These are phyloP conservation scores for Puccinia coronata DNA, from an alignment of 1,284 basidiomycete genomes.

Conservation along the genomic window DNA sequence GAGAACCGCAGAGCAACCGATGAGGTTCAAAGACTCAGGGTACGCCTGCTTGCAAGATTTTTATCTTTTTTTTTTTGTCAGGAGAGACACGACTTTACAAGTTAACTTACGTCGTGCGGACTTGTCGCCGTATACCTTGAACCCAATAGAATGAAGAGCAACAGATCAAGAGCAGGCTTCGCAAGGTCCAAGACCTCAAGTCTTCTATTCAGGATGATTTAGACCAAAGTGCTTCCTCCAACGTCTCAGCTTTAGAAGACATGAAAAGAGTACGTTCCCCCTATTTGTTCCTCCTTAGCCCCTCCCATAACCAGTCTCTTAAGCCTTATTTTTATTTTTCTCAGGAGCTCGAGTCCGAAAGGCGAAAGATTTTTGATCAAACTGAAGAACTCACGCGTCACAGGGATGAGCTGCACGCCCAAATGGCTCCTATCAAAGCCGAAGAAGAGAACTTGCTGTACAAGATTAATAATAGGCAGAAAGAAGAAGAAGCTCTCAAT, in stretches of 20 bases:
- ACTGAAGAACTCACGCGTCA: background rate
- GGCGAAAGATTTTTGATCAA: constrained; percentile 19
- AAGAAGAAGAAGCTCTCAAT: constrained; percentile 21
- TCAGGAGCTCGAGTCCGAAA: constrained; percentile 30
- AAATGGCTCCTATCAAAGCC: constrained; percentile 9
- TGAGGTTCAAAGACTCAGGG: constrained; percentile 37
- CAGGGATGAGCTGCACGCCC: background rate
- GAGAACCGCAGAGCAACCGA: constrained; percentile 46
- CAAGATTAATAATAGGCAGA: constrained; percentile 8
- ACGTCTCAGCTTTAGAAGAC: constrained; percentile 69
- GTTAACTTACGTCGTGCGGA: constrained; percentile 11
- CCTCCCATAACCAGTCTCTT: background rate
- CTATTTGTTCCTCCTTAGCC: background rate
- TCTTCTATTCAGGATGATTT: constrained; percentile 66
- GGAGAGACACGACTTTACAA: background rate
- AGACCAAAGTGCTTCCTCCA: constrained; percentile 73
- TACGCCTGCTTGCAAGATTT: constrained; percentile 31
- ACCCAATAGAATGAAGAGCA: background rate
- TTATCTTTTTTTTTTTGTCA: background rate
- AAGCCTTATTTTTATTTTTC: background rate
- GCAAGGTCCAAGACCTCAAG: constrained; percentile 57
- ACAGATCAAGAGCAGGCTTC: constrained; percentile 39
- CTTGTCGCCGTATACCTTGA: background rate
- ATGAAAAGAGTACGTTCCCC: constrained; percentile 55
- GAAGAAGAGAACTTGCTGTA: constrained; percentile 17